These are phyloP conservation scores for Backusella tuberculispora DNA, from an alignment of 192 early-diverging fungal species.

Conservation along the genomic window DNA sequence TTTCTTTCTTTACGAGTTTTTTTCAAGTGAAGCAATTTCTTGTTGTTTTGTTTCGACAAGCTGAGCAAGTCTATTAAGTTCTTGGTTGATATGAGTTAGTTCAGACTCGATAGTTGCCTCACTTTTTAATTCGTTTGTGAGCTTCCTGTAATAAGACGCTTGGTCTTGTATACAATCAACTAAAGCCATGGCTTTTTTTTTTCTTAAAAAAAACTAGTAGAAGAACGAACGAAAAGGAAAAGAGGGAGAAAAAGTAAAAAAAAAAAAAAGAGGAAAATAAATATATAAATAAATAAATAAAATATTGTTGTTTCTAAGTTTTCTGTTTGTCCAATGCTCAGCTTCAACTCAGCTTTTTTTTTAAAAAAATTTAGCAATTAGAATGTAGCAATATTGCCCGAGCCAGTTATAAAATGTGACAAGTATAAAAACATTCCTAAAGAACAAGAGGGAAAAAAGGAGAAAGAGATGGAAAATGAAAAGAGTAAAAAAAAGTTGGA, in stretches of 20 bases:
- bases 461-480: too few relatives aligned
- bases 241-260: not conserved
- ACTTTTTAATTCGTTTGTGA: not conserved
- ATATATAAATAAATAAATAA: not conserved
- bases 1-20: constrained; percentile 10
- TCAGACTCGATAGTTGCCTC: not conserved
- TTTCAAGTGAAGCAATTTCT: constrained; percentile 14
- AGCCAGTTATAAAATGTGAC: too few relatives aligned
- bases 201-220: not conserved
- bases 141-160: constrained; percentile 15
- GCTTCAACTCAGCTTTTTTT: not conserved
- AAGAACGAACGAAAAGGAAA: not conserved
- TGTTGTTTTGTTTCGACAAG: constrained; percentile 5
- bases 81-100: not conserved
- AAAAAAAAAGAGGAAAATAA: constrained; percentile 1
- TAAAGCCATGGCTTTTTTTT: not conserved
- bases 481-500: too few relatives aligned
- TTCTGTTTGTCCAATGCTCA: not conserved
- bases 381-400: too few relatives aligned
- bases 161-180: constrained; percentile 19
- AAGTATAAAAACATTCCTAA: too few relatives aligned
- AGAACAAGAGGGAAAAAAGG: too few relatives aligned
- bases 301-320: not conserved
- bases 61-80: not conserved
- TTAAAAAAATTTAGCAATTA: too few relatives aligned